Evolutionary conservation across 306 rosid species (phyloP).

Genomic region (Sindora glabra): DNA sequence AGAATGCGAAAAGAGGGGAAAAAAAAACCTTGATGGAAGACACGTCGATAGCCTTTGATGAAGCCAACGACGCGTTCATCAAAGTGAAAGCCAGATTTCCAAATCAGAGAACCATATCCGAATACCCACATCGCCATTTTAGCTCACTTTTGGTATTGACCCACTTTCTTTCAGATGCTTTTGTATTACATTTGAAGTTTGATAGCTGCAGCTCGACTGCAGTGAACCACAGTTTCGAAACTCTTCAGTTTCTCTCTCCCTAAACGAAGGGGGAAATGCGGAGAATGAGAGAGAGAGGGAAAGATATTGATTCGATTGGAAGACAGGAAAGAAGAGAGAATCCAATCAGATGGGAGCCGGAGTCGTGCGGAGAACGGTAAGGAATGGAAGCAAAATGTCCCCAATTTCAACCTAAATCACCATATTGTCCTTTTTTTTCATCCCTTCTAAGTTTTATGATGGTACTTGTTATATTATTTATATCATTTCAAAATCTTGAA

Average conservation of each 20-base stretch:
- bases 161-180: neutral
- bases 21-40: constrained; percentile 70
- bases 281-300: neutral
- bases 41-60: constrained; percentile 87
- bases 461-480: too few relatives aligned
- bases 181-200: neutral
- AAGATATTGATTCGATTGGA: neutral
- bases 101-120: constrained; percentile 85
- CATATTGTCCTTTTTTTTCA: too few relatives aligned
- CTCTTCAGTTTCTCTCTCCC: neutral
- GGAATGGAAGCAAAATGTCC: too few relatives aligned
- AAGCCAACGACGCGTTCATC: constrained; percentile 67
- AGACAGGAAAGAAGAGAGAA: neutral
- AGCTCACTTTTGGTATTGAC: neutral
- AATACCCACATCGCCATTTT: constrained; percentile 77
- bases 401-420: too few relatives aligned
- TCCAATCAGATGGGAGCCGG: neutral
- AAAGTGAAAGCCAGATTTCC: constrained; percentile 65
- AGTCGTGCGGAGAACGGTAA: neutral
- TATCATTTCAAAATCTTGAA: too few relatives aligned
- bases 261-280: neutral
- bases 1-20: neutral
- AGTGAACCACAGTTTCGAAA: neutral
- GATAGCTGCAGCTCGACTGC: neutral
- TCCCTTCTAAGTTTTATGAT: too few relatives aligned